Evolutionary conservation across 441 rosid species (phyloP).

Genomic region (Arabidopsis lyrata): DNA sequence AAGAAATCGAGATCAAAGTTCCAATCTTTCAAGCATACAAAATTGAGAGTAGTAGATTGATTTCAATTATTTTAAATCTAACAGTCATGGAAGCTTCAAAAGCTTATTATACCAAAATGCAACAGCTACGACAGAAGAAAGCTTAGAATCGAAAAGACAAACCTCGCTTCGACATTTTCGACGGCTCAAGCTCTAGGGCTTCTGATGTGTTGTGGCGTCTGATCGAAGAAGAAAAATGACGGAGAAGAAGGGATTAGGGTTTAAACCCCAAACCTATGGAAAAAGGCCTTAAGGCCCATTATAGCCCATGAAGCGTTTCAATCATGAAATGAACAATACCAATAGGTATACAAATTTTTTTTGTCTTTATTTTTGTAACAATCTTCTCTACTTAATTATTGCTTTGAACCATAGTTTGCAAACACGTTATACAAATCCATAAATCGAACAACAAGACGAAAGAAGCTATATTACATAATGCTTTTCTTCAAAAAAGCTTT

Average conservation of each 20-base stretch:
- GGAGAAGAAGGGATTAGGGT: conserved; percentile 30
- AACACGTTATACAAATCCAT: background rate
- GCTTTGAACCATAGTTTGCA: background rate
- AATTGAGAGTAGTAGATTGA: background rate
- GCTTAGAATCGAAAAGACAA: background rate
- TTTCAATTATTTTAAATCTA: background rate
- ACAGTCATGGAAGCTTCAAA: background rate
- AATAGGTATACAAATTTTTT: too few species aligned
- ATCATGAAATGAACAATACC: background rate
- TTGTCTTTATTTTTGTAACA: background rate
- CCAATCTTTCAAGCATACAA: background rate
- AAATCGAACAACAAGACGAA: background rate
- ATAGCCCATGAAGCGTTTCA: conserved; percentile 1
- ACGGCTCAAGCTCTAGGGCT: conserved; percentile 24
- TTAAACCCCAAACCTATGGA: conserved; percentile 1
- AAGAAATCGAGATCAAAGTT: background rate
- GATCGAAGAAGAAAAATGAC: background rate
- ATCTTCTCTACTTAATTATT: background rate
- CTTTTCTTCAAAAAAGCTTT: background rate
- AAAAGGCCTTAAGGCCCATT: conserved; percentile 15
- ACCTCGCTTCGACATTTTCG: conserved; percentile 91
- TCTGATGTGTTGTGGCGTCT: background rate
- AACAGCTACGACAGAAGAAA: background rate
- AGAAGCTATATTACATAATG: background rate
- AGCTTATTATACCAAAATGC: background rate